Evolutionary conservation across 164 flowering plant genomes (phyloP), one percentile per base, ranked within the genome.

Genomic region (Macadamia integrifolia): DNA sequence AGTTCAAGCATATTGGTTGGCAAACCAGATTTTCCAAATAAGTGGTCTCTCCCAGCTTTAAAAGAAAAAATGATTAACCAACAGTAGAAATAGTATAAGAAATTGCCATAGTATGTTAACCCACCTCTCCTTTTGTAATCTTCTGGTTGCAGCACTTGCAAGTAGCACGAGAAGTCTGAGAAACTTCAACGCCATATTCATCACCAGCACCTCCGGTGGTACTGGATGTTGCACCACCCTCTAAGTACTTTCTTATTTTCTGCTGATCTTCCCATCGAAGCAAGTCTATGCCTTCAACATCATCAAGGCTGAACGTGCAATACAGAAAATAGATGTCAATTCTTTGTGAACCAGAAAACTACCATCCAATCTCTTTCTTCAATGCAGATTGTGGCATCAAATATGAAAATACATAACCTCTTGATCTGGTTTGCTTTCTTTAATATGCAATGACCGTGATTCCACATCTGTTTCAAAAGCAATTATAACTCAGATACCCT

Each of bases 181-280:
- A 92, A 67, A 83, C 88, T 82, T 95, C 98, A 75, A 92, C 72
- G 31, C 83, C 77, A 66, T 68, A 73, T 73, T 86, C 87, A 76
- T 66, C 66, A 46, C 60, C 56, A 68, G 76, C 50, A 48, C 69
- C 73, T 60, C 71, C 55, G 60, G 66, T 57, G 11, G 72, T 32
- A 56, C 61, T 46, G 1, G 50, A 46, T 4, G 50, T 8, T 46
- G 9, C 50, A 46, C 50, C 50, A 11, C 50, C 50, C 50, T 46
- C 50, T 3, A 46, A 1, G 9, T 46, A 46, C 50, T 46, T 46
- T 46, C 50, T 85, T 58, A 92, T 82, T 75, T 80, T 88, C 71
- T 91, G 87, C 66, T 92, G 98, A 79, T 95, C 98, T 74, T 95
- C 97, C 98, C 98, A 46, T 55, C 99, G 87, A 60, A 95, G 88